phyloP scores from a whole-genome alignment of 345 rosid genomes.

The Iberis pinnata region DNA sequence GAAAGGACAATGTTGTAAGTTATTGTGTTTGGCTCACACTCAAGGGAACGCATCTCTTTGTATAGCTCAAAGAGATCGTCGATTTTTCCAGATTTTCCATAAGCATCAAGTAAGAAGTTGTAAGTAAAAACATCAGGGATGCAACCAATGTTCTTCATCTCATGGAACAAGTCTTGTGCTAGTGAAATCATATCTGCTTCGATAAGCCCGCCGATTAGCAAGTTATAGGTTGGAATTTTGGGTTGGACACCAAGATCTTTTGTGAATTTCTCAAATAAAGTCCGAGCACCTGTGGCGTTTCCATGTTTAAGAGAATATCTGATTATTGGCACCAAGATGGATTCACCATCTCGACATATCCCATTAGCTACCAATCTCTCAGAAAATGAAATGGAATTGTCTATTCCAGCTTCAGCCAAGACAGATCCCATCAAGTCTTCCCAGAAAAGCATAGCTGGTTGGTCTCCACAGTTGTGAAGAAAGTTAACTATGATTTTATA shows the following conservation, averaged over 20 bases:
- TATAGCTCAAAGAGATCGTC: conserved; percentile 49
- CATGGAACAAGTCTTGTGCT: conserved; percentile 46
- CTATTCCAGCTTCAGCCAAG: conserved; percentile 50
- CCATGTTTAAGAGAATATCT: conserved; percentile 54
- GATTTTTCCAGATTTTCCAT: conserved; percentile 56
- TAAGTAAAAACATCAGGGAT: conserved; percentile 57
- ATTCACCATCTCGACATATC: conserved; percentile 47
- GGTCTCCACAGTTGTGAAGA: conserved; percentile 33
- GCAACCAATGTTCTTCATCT: conserved; percentile 58
- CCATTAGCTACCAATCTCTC: conserved; percentile 48
- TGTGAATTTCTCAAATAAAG: conserved; percentile 49
- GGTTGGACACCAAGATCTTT: conserved; percentile 50
- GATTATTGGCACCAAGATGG: conserved; percentile 56
- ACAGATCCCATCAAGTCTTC: conserved; percentile 70
- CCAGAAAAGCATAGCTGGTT: conserved; percentile 42
- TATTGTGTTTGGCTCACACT: conserved; percentile 53
- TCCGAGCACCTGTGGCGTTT: conserved; percentile 43
- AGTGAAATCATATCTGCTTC: conserved; percentile 36
- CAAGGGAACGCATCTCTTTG: conserved; percentile 50
- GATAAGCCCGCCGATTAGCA: conserved; percentile 57
- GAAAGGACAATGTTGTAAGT: conserved; percentile 81
- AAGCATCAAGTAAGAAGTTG: conserved; percentile 61
- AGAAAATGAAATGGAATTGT: conserved; percentile 49
- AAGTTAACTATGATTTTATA: conserved; percentile 52
- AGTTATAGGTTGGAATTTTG: conserved; percentile 43